These are phyloP conservation scores for Phytophthora nicotianae DNA, from an alignment of 352 stramenopile genomes.

Conservation along the genomic window DNA sequence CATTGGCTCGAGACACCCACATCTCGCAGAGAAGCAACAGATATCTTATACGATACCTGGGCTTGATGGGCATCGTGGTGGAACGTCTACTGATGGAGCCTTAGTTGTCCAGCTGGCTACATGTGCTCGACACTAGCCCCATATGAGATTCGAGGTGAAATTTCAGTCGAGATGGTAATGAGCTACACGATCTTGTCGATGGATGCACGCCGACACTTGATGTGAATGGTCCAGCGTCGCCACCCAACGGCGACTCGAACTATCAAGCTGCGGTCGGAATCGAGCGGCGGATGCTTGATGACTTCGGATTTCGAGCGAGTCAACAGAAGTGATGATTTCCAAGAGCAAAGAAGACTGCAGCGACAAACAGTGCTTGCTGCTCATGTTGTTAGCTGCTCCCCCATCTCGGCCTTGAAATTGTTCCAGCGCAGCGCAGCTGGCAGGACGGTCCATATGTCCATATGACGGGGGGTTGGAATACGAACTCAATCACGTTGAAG, in stretches of 20 bases:
- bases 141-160: slow-evolving; percentile 29
- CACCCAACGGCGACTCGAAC: background rate
- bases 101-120: slow-evolving; percentile 10
- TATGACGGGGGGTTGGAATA: slow-evolving; percentile 17
- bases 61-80: slow-evolving; percentile 13
- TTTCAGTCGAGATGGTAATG: slow-evolving; percentile 19
- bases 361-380: slow-evolving; percentile 8
- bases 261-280: background rate
- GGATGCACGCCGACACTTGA: slow-evolving; percentile 10
- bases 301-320: background rate
- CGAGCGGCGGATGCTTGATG: slow-evolving; percentile 4
- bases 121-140: slow-evolving; percentile 16
- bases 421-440: slow-evolving; percentile 37
- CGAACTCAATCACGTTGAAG: slow-evolving; percentile 21
- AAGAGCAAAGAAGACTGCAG: slow-evolving; percentile 4
- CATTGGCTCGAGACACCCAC: slow-evolving; percentile 8
- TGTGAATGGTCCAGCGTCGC: background rate
- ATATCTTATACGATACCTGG: slow-evolving; percentile 17
- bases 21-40: slow-evolving; percentile 22
- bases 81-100: slow-evolving; percentile 8
- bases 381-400: slow-evolving; percentile 14
- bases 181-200: slow-evolving; percentile 1
- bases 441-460: slow-evolving; percentile 12
- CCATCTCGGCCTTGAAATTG: slow-evolving; percentile 8
- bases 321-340: slow-evolving; percentile 3